Conservation (phyloP, 1,284 basidiomycete genomes). For the Fomitopsis schrenkii region DNA sequence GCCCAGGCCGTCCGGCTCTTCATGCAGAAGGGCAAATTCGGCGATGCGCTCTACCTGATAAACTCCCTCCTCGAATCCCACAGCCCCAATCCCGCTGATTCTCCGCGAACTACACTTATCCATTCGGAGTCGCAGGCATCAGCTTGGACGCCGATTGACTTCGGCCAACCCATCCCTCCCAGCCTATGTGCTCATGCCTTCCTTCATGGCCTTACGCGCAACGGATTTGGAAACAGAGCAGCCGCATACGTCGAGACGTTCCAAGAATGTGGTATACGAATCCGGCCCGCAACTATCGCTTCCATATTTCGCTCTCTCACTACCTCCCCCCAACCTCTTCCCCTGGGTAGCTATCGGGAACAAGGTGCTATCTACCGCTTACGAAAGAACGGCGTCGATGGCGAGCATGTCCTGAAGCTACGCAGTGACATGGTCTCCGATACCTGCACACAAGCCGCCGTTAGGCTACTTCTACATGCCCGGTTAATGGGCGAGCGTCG, state of each 20-base stretch:
- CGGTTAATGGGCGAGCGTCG: conserved; percentile 50
- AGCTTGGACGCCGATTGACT: conserved; percentile 37
- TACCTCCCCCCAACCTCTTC: conserved; percentile 7
- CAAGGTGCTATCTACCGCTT: conserved; percentile 7
- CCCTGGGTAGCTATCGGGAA: conserved; percentile 12
- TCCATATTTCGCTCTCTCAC: conserved; percentile 35
- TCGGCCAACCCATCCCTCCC: conserved; percentile 47
- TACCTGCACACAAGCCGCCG: conserved; percentile 41
- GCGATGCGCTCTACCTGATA: conserved; percentile 52
- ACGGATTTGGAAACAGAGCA: conserved; percentile 44
- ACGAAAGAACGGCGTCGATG: conserved; percentile 1
- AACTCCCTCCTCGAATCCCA: conserved; percentile 49
- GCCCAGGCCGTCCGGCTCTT: conserved; percentile 50
- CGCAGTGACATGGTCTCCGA: conserved; percentile 27
- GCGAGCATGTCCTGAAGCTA: conserved; percentile 17
- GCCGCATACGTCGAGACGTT: conserved; percentile 45
- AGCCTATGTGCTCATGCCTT: conserved; percentile 58
- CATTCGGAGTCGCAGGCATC: conserved; percentile 2
- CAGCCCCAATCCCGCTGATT: conserved; percentile 3
- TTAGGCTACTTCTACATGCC: conserved; percentile 50
- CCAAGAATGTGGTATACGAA: conserved; percentile 45
- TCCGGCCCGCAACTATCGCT: conserved; percentile 1
- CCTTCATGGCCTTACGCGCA: conserved; percentile 57
- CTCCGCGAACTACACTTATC: background rate
- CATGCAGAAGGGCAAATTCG: conserved; percentile 36